Base-by-base conservation (phyloP, 2,329 filamentous ascomycete species). In the Rhinocladiella similis region DNA sequence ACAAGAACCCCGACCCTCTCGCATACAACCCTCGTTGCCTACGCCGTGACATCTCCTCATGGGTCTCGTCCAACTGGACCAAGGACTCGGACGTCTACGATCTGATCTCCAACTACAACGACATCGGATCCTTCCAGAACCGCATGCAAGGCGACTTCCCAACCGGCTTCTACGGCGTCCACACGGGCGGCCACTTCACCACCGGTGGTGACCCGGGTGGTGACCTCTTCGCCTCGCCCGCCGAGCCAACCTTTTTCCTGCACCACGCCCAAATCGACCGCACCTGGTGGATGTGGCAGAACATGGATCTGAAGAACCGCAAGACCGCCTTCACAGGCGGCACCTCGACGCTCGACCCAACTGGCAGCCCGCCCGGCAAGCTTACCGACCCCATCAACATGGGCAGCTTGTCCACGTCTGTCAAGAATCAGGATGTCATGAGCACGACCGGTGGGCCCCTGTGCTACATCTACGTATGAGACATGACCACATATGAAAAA, bases 381-480 rank as follows among this genome's bases (percentile, higher is more conserved):
- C 42, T 64, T 2, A 60, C 57, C 1, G 60, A 63, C 20, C 53
- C 52, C 19, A 56, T 63, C 46, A 50, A n/a, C 39, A n/a, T 63
- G 51, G 52, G 54, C 3, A 54, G 43, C 25, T 27, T 62, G 42
- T 49, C 48, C 2, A 19, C 25, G 22, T 42, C 48, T 20, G 48
- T 60, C 5, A 5, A 53, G 47, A 60, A 57, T 29, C 29, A 55
- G 36, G 62, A 64, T 19, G 57, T 58, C 4, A 39, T 63, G 46
- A 56, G 56, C 54, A 63, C 60, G 20, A 64, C 60, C 10, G 57
- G 48, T n/a, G 62, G 62, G 14, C 62, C 62, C 12, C 50, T 63
- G 46, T 64, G 62, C 53, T 64, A 64, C 42, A 60, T 62, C 27
- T 63, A 63, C 42, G 61, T 62, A 46, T 61, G 49, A 41, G 38